phyloP scores from a whole-genome alignment of 1,284 basidiomycete species.

The Trametes versicolor region DNA sequence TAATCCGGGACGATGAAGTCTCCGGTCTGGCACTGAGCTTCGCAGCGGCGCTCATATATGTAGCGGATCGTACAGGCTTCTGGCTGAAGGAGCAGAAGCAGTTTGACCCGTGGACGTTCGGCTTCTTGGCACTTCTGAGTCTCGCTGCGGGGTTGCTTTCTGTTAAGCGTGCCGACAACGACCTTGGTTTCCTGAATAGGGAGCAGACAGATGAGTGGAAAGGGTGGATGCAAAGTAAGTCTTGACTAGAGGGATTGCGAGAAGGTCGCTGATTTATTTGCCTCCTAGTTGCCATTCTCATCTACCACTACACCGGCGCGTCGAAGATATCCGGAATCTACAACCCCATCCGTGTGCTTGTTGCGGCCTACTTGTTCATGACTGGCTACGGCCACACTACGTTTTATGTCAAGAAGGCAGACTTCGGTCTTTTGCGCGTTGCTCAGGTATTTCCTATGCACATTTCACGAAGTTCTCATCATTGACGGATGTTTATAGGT shows the following conservation, averaged over 20 bases:
- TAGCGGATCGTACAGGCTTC: slow-evolving; percentile 83
- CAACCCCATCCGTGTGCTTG: slow-evolving; percentile 87
- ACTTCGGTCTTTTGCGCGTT: slow-evolving; percentile 82
- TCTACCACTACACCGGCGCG: slow-evolving; percentile 90
- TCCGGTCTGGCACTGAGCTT: slow-evolving; percentile 71
- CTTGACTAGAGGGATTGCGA: neutral
- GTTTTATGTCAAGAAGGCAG: slow-evolving; percentile 87
- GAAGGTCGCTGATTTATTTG: neutral
- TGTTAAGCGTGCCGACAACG: slow-evolving; percentile 77
- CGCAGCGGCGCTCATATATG: slow-evolving; percentile 72
- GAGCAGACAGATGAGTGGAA: slow-evolving; percentile 97
- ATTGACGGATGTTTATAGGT: slow-evolving; percentile 54
- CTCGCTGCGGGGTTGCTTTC: slow-evolving; percentile 72
- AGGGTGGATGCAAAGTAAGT: slow-evolving; percentile 94
- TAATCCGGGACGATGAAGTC: slow-evolving; percentile 51
- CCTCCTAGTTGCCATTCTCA: slow-evolving; percentile 78
- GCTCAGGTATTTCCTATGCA: slow-evolving; percentile 58
- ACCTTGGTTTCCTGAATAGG: slow-evolving; percentile 87
- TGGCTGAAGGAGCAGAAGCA: slow-evolving; percentile 92
- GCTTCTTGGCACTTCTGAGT: slow-evolving; percentile 61
- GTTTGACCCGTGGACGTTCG: slow-evolving; percentile 77
- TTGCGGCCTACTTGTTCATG: slow-evolving; percentile 89
- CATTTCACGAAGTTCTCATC: neutral
- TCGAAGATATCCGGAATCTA: slow-evolving; percentile 91
- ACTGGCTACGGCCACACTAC: slow-evolving; percentile 80